Percentiles rank a stretch among this genome's conserved stretches.
These are phyloP conservation scores for Aspergillus sojae DNA, from an alignment of 2,329 filamentous ascomycete genomes.

Conservation along the genomic window DNA sequence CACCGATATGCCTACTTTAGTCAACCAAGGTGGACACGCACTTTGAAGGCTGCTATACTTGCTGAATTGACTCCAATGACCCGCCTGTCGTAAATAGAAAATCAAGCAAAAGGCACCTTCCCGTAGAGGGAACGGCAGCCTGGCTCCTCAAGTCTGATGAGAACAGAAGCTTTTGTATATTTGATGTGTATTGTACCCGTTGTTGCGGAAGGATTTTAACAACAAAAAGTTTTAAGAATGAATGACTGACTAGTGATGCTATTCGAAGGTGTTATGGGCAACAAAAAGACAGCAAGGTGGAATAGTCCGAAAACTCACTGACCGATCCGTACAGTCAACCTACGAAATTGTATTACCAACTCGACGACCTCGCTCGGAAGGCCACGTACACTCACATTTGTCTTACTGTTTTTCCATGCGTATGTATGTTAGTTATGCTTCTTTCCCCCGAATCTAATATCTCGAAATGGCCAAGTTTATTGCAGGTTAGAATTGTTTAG, in stretches of 20 bases:
- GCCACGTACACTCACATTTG: background rate
- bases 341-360: background rate
- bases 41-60: conserved; percentile 9
- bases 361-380: background rate
- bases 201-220: background rate
- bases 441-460: background rate
- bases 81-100: background rate
- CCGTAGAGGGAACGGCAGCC: background rate
- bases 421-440: background rate
- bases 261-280: background rate
- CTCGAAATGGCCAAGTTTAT: background rate
- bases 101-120: too few relatives aligned
- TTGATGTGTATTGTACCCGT: background rate
- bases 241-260: background rate
- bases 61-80: background rate
- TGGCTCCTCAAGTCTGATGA: background rate
- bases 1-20: conserved; percentile 8
- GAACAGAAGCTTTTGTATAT: background rate
- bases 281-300: background rate
- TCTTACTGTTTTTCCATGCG: background rate
- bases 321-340: background rate
- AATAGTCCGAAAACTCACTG: background rate
- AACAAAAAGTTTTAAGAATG: background rate
- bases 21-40: conserved; percentile 28
- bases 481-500: too few relatives aligned